Evolutionary conservation across 306 rosid species (phyloP).

Genomic region (Fragaria ananassa): DNA sequence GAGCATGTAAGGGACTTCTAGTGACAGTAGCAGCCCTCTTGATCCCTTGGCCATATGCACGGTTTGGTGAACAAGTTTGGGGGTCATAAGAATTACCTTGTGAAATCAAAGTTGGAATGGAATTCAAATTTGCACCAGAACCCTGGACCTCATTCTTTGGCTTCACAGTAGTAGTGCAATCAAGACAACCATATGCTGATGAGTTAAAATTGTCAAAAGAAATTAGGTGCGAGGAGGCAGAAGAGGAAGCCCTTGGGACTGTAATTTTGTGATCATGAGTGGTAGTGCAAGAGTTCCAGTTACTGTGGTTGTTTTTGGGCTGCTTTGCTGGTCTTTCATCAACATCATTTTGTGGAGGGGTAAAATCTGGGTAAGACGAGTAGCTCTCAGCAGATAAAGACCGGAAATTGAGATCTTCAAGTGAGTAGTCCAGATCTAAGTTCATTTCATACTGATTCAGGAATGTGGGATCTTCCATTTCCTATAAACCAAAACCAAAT

Average conservation of each 20-base stretch:
- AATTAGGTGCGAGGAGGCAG: constrained; percentile 54
- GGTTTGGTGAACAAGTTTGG: constrained; percentile 17
- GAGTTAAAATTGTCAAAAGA: constrained; percentile 47
- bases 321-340: constrained; percentile 33
- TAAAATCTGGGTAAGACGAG: constrained; percentile 31
- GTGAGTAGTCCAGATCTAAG: constrained; percentile 25
- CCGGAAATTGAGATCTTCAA: constrained; percentile 38
- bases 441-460: constrained; percentile 24
- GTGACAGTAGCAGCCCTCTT: constrained; percentile 26
- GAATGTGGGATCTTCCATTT: constrained; percentile 26
- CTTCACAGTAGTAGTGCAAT: constrained; percentile 15
- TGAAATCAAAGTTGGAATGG: constrained; percentile 20
- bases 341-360: constrained; percentile 1
- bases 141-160: constrained; percentile 38
- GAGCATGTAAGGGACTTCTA: constrained; percentile 31
- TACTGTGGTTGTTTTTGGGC: constrained; percentile 26
- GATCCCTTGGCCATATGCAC: constrained; percentile 1
- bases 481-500: constrained; percentile 9
- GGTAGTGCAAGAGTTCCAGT: constrained; percentile 34
- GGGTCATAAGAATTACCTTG: constrained; percentile 23
- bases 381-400: constrained; percentile 34
- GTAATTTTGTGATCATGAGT: not conserved
- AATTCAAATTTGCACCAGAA: constrained; percentile 15
- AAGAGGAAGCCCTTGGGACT: constrained; percentile 25
- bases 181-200: constrained; percentile 18